Evolutionary conservation across 2,329 filamentous ascomycete species (phyloP).

Genomic region (Talaromyces rugulosus): DNA sequence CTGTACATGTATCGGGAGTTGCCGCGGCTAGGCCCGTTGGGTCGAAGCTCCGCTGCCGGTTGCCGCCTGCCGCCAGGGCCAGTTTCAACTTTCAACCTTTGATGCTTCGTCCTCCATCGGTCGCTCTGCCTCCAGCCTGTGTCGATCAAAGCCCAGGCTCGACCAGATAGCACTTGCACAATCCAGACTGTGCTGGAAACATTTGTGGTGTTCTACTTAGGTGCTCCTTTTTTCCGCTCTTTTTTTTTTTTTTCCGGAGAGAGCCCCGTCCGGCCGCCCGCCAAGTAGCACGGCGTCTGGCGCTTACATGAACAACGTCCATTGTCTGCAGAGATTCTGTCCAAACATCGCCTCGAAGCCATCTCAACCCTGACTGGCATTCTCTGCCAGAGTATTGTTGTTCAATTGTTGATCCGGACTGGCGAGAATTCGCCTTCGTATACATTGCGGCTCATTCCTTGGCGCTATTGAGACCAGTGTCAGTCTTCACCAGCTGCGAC

Average conservation of each 20-base stretch:
- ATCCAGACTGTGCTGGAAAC: neutral
- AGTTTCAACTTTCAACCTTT: neutral
- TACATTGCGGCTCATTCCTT: neutral
- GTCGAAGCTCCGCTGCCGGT: slow-evolving; percentile 6
- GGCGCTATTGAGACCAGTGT: neutral
- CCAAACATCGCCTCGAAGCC: neutral
- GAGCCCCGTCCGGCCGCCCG: neutral
- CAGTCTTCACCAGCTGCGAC: neutral
- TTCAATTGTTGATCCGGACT: neutral
- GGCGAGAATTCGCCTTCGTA: neutral
- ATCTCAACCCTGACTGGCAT: neutral
- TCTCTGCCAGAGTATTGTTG: neutral
- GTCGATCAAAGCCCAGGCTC: neutral
- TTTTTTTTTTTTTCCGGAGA: neutral
- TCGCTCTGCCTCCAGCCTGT: neutral
- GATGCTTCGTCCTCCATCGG: neutral
- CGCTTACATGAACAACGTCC: neutral
- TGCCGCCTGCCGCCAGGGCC: slow-evolving; percentile 11
- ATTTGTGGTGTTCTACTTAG: neutral
- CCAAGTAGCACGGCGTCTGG: neutral
- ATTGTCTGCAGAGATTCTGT: neutral
- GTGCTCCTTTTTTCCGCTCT: neutral
- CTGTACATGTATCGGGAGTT: slow-evolving; percentile 4
- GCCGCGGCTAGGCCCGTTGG: slow-evolving; percentile 12
- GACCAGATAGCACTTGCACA: neutral